phyloP scores from a whole-genome alignment of 352 stramenopile species.

The Pythium aristosporum region DNA sequence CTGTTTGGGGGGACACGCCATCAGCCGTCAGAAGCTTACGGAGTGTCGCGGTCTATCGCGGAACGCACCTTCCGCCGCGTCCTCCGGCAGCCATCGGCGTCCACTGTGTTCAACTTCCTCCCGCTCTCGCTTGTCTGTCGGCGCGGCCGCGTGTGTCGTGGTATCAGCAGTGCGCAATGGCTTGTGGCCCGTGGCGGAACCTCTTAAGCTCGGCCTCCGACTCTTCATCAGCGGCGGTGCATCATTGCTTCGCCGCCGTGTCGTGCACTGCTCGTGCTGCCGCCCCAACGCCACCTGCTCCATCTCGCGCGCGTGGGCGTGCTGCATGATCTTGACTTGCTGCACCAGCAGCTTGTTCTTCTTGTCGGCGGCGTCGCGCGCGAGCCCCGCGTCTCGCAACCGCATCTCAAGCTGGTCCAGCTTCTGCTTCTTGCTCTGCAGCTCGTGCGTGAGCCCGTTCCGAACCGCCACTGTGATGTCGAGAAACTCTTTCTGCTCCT shows the following conservation, averaged over 20 bases:
- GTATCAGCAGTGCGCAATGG: neutral
- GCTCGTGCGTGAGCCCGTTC: constrained; percentile 49
- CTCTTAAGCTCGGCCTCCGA: neutral
- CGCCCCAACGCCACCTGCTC: constrained; percentile 28
- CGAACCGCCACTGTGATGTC: constrained; percentile 58
- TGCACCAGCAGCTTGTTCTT: constrained; percentile 43
- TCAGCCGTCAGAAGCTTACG: neutral
- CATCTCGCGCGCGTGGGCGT: constrained; percentile 44
- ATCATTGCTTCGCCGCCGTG: constrained; percentile 7
- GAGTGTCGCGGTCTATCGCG: neutral
- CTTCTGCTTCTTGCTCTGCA: constrained; percentile 53
- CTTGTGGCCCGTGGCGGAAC: neutral
- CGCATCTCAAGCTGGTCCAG: constrained; percentile 38
- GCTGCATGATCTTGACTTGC: constrained; percentile 58
- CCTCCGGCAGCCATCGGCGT: constrained; percentile 5
- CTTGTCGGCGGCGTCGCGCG: constrained; percentile 27
- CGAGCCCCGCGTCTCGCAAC: constrained; percentile 19
- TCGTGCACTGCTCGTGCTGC: neutral
- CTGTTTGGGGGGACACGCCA: constrained; percentile 13
- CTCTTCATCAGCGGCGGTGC: constrained; percentile 1
- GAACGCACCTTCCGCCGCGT: constrained; percentile 16
- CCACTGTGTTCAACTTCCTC: neutral
- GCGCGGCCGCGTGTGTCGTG: neutral
- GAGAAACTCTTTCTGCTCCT: constrained; percentile 59
- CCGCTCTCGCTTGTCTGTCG: neutral